Conservation (phyloP, 2,329 filamentous ascomycete species). For the Graphium sp. region DNA sequence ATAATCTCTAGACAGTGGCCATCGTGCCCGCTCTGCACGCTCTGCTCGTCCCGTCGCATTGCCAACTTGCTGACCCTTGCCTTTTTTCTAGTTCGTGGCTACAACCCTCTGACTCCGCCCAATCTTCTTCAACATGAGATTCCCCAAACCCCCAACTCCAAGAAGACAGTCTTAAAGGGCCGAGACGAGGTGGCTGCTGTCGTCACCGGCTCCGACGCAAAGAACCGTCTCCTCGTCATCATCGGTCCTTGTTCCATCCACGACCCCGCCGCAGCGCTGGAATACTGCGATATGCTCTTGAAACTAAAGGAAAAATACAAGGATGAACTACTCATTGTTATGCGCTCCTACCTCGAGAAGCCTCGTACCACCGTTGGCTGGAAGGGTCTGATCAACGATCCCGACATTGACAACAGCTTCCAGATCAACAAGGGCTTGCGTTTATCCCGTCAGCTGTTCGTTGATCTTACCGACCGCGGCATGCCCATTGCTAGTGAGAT, state of each 20-base stretch:
- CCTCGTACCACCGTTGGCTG: slow-evolving; percentile 94
- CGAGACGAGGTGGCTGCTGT: slow-evolving; percentile 51
- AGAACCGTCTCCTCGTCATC: slow-evolving; percentile 79
- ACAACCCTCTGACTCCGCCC: slow-evolving; percentile 84
- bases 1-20: slow-evolving; percentile 7
- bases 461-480: slow-evolving; percentile 69
- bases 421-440: slow-evolving; percentile 97
- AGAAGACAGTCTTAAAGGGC: slow-evolving; percentile 41
- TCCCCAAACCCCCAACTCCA: slow-evolving; percentile 36
- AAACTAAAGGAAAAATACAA: slow-evolving; percentile 62
- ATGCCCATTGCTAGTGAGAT: slow-evolving; percentile 97
- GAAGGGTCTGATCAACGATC: slow-evolving; percentile 99
- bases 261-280: slow-evolving; percentile 72
- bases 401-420: slow-evolving; percentile 92
- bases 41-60: background rate
- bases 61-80: background rate
- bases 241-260: slow-evolving; percentile 96
- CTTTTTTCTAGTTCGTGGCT: slow-evolving; percentile 50
- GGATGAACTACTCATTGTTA: slow-evolving; percentile 77
- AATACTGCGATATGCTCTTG: slow-evolving; percentile 74
- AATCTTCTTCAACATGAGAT: slow-evolving; percentile 95
- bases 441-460: slow-evolving; percentile 83
- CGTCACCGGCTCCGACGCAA: slow-evolving; percentile 37
- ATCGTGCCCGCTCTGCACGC: background rate
- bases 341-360: slow-evolving; percentile 99